phyloP scores from a whole-genome alignment of 1,284 basidiomycete species.

The Melampsora americana region DNA sequence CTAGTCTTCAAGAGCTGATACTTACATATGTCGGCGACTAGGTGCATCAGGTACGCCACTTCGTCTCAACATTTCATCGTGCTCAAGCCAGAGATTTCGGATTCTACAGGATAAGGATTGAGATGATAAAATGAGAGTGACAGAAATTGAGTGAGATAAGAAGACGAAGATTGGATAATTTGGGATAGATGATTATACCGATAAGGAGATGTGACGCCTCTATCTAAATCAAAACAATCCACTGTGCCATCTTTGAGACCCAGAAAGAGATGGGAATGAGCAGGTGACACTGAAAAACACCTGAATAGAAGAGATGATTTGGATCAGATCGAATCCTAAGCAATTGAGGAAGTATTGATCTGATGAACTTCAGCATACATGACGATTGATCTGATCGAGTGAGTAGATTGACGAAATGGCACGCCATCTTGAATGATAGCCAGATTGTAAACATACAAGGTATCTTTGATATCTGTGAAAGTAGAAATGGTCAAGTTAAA shows the following conservation, averaged over 20 bases:
- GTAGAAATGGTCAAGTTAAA: background rate
- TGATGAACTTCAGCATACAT: constrained; percentile 55
- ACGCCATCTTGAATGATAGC: constrained; percentile 57
- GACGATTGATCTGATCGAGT: constrained; percentile 60
- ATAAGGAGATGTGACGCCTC: constrained; percentile 51
- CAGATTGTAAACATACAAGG: constrained; percentile 69
- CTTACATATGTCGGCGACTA: constrained; percentile 56
- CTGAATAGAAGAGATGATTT: constrained; percentile 53
- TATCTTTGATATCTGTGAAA: constrained; percentile 63
- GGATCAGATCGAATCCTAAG: constrained; percentile 36
- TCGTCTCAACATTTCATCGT: constrained; percentile 66
- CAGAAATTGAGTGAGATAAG: background rate
- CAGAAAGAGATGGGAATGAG: constrained; percentile 69
- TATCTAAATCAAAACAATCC: constrained; percentile 56
- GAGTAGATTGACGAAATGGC: constrained; percentile 62
- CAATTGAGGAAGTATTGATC: constrained; percentile 33
- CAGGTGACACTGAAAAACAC: constrained; percentile 65
- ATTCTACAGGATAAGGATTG: constrained; percentile 54
- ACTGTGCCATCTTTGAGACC: constrained; percentile 56
- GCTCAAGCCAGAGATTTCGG: constrained; percentile 70
- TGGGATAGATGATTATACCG: constrained; percentile 27
- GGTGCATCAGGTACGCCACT: constrained; percentile 61
- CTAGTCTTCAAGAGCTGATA: too few species aligned
- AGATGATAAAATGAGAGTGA: background rate
- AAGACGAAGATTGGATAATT: background rate